Conservation (phyloP, 108 stramenopile genomes). For the Fragilaria radians region DNA sequence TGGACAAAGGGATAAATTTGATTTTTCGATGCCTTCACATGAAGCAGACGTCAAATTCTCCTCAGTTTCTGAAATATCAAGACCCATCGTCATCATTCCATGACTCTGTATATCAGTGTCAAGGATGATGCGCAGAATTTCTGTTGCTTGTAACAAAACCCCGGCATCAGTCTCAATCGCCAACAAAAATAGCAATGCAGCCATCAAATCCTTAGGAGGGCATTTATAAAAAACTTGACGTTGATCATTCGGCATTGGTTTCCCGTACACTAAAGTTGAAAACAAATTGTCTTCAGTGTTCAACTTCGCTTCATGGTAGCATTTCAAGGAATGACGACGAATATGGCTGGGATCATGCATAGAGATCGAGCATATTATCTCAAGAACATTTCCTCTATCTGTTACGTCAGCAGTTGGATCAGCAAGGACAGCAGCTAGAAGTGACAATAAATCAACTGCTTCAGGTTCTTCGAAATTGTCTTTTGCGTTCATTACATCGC, state of each 20-base stretch:
- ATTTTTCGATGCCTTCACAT: conserved; percentile 14
- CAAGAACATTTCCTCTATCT: conserved; percentile 66
- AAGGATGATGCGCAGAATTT: conserved; percentile 75
- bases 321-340: conserved; percentile 57
- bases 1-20: conserved; percentile 1
- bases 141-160: conserved; percentile 66
- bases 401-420: conserved; percentile 60
- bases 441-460: conserved; percentile 47
- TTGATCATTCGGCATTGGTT: conserved; percentile 59
- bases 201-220: conserved; percentile 63
- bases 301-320: conserved; percentile 11
- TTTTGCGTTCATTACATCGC: background rate
- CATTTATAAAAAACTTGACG: conserved; percentile 57
- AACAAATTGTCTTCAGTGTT: conserved; percentile 3
- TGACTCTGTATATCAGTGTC: conserved; percentile 77
- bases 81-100: conserved; percentile 30
- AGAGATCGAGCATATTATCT: conserved; percentile 66
- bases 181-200: conserved; percentile 60
- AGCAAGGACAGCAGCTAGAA: conserved; percentile 55
- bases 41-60: conserved; percentile 18
- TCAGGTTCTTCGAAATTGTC: background rate
- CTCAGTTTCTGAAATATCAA: conserved; percentile 33
- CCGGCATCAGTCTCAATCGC: conserved; percentile 76
- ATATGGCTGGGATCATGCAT: conserved; percentile 74
- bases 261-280: conserved; percentile 13